Base-by-base conservation (phyloP, 2,329 filamentous ascomycete species). In the Aspergillus jensenii region DNA sequence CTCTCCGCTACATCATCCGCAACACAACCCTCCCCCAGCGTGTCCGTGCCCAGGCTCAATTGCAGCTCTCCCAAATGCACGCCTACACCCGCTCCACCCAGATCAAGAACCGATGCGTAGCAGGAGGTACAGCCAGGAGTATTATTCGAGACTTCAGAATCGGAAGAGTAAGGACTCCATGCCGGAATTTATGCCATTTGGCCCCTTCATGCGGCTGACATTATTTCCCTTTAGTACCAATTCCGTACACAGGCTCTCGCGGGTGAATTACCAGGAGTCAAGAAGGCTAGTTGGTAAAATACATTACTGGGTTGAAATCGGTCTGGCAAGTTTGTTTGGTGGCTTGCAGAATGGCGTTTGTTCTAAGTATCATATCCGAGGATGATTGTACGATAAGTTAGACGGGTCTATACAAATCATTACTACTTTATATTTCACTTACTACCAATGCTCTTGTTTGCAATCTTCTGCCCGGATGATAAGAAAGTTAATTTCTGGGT, bases 61-160 rank as follows among this genome's bases (percentile, higher is more conserved):
- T 99, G 56, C 89, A 98, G 78, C 82, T 99, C 65, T 87, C 89
- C 3, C 89, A 96, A 78, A 97, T 98, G 93, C 93, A 97, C 80
- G 87, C 86, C 81, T 98, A 98, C 78, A 98, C 95, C 37, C 85
- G 93, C 60, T 87, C 91, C 58, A 96, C 93, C 50, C 93, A 97
- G 81, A 93, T 99, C 75, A 88, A 89, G 75, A 98, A 97, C 78
- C 82, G 95, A 66, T 99, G 95, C 80, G 88, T 96, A 53, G 84
- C 93, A 74, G 92, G 92, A 65, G 95, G 95, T n/a, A 92, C 91
- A 74, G 89, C 89, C 17, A 84, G 91, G 66, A 91, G 92, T 88
- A 83, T 99, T n/a, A 82, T 98, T 65, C 87, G 91, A 57, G 93
- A 95, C 71, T 99, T 99, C 71, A 91, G 92, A 77, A 84, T 99